Base-by-base conservation (phyloP, 495 filamentous ascomycete species). In the Penicillium pancosmium region DNA sequence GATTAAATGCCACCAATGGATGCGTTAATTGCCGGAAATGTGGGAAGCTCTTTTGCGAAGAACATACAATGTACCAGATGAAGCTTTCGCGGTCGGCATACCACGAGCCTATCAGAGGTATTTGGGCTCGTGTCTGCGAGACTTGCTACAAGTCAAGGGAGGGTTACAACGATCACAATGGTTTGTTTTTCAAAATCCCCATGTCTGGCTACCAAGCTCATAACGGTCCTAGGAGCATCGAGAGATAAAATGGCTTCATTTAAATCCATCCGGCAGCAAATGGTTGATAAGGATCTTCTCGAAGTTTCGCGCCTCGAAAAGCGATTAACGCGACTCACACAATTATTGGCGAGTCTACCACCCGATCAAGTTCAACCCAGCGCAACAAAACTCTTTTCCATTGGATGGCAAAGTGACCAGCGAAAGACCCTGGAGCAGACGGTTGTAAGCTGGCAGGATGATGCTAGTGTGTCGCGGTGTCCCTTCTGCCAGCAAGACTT, bases 31-130 rank as follows among this genome's bases (percentile, higher is more conserved):
- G 94, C 68, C 80, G 94, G 54, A 89, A 91, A 52, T 98, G 94
- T 61, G 94, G 94, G 0, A 89, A 86, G 61, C 78, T 98, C 35
- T 98, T 97, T 68, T 98, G 94, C 74, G 93, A 98, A 69, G 91
- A 95, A 62, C 95, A 98, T 76, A 97, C 93, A 33, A 97, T 97
- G 94, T 98, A 98, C 66, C 93, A 98, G 76, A 98, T 98, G 90
- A 97, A 94, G 80, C 83, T 98, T 18, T 96, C 91, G 10, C 82
- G 93, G 48, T 87, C 91, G 5, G 94, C 95, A 4, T 84, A 87
- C 60, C 91, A 96, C 78, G 95, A 98, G 62, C 95, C 95, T 0
- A 88, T 96, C 1, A 77, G 95, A 60, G 94, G 94, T 2, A 81
- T 93, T 55, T 98, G 94, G 94, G 95, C 90, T 67, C 76, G 94